phyloP scores from a whole-genome alignment of 192 early-diverging fungal species.

The Coemansia sp. region DNA sequence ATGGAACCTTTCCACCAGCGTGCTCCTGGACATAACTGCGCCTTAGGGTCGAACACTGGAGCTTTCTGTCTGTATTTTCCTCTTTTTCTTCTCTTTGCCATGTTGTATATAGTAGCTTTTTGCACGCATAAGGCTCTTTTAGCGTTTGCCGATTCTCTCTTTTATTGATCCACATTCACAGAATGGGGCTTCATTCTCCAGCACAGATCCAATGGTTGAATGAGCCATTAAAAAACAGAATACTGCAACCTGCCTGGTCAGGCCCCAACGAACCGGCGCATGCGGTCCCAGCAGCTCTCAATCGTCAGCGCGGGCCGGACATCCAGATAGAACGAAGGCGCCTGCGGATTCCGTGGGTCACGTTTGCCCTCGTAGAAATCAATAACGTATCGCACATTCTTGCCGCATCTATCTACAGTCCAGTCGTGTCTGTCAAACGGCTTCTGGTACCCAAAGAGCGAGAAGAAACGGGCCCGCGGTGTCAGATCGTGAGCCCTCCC shows the following conservation, averaged over 20 bases:
- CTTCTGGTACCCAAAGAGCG: conserved; percentile 59
- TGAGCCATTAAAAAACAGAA: not conserved
- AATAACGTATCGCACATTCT: conserved; percentile 82
- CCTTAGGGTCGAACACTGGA: not conserved
- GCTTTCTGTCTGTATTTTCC: not conserved
- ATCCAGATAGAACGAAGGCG: conserved; percentile 78
- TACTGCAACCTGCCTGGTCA: not conserved
- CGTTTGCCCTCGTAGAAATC: conserved; percentile 82
- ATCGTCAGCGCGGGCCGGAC: conserved; percentile 77
- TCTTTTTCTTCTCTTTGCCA: not conserved
- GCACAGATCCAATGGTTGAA: not conserved
- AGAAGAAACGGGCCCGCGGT: conserved; percentile 41
- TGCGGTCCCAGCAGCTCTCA: conserved; percentile 37
- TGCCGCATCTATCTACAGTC: conserved; percentile 89
- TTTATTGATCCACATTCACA: too few species aligned
- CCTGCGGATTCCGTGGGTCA: conserved; percentile 51
- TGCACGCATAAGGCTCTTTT: too few species aligned
- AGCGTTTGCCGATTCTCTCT: too few species aligned
- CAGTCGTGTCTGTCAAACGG: conserved; percentile 96
- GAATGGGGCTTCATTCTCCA: too few species aligned
- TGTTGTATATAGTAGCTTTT: too few species aligned
- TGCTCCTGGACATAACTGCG: not conserved
- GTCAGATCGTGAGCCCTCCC: conserved; percentile 39
- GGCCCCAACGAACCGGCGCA: conserved; percentile 17
- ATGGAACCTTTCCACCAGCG: conserved; percentile 12